Evolutionary conservation across 83 land plant genomes (phyloP).

Genomic region (Isoetes engelmannii): DNA sequence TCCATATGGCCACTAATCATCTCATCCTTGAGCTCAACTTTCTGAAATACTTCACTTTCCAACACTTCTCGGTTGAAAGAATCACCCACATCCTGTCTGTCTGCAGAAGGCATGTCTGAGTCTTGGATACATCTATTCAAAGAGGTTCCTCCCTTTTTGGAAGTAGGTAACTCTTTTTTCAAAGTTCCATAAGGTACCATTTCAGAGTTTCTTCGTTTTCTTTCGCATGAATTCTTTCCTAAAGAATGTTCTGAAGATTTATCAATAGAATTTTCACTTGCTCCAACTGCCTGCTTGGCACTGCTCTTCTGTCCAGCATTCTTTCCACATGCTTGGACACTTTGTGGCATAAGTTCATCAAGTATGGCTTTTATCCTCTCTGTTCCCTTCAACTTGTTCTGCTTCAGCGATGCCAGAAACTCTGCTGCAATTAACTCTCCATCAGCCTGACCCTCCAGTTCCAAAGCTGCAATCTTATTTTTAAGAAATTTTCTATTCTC

Average conservation of each 20-base stretch:
- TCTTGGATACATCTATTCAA: neutral
- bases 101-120: neutral
- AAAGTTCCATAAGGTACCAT: too few relatives aligned
- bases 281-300: neutral
- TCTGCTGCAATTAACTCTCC: slow-evolving; percentile 11
- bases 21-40: too few relatives aligned
- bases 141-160: neutral
- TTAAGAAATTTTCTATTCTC: neutral
- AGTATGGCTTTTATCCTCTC: neutral
- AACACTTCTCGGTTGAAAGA: neutral
- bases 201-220: too few relatives aligned
- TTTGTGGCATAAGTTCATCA: neutral
- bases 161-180: neutral
- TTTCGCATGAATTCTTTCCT: too few relatives aligned
- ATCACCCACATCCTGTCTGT: neutral
- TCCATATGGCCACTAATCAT: too few relatives aligned
- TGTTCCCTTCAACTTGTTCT: neutral
- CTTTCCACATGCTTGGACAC: neutral
- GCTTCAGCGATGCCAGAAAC: slow-evolving; percentile 13
- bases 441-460: neutral
- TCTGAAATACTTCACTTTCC: neutral
- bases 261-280: too few relatives aligned
- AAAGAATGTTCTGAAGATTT: too few relatives aligned
- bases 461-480: slow-evolving; percentile 3
- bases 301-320: neutral